phyloP scores from a whole-genome alignment of 2,329 filamentous ascomycete genomes.

The Camillea tinctor region DNA sequence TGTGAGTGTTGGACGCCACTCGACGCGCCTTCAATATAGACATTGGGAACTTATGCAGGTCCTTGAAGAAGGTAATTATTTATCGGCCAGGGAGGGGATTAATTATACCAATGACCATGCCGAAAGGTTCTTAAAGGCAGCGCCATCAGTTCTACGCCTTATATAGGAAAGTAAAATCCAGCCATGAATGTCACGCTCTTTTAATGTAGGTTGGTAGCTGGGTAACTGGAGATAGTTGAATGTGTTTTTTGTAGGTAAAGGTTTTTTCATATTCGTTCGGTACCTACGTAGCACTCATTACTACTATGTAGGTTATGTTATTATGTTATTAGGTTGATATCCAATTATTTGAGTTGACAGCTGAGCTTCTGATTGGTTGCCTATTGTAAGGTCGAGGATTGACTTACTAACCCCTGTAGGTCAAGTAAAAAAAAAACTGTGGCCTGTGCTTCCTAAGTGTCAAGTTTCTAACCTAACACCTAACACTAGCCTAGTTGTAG shows the following conservation, averaged over 20 bases:
- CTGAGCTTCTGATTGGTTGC: neutral
- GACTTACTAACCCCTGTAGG: neutral
- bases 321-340: too few species aligned
- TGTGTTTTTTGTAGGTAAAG: neutral
- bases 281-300: too few species aligned
- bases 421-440: neutral
- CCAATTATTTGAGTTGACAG: neutral
- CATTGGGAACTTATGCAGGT: slow-evolving; percentile 11
- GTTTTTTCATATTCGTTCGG: neutral
- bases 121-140: neutral
- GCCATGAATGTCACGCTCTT: neutral
- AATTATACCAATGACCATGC: neutral
- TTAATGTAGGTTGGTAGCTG: neutral
- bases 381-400: neutral
- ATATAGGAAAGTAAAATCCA: neutral
- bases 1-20: slow-evolving; percentile 16
- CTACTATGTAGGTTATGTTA: too few species aligned
- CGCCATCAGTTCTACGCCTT: slow-evolving; percentile 8
- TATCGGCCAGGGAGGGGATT: slow-evolving; percentile 11
- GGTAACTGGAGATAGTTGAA: neutral
- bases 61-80: slow-evolving; percentile 1
- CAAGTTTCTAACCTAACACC: too few species aligned
- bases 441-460: neutral
- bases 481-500: too few species aligned
- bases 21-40: slow-evolving; percentile 8